Evolutionary conservation across 306 rosid species (phyloP), one percentile per base, ranked within the genome.

Genomic region (Lablab purpureus): DNA sequence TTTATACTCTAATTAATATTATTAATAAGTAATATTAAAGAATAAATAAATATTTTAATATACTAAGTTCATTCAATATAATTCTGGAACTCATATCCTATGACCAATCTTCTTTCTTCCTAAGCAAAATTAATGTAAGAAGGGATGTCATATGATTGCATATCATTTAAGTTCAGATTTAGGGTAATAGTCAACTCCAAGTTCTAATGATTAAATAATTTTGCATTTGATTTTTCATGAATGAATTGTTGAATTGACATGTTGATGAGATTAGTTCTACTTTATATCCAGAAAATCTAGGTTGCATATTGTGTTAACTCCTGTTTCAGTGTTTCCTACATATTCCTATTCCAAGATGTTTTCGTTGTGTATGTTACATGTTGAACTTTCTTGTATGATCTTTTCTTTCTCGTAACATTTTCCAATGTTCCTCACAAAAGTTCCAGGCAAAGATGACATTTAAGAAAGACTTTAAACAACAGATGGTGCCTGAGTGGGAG

Each of bases 401-500:
- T 14, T 14, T 25, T 10, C 17, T 63, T 32, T 27, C 13, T 25
- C 7, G 32, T 25, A 13, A 74, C 21, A 6, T 41, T 50, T 47
- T 49, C 74, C 67, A 58, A 59, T 68, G 34, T 66, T 74, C 22
- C 37, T 74, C n/a, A 50, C 56, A 46, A 67, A 45, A 73, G 19
- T 40, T 34, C 17, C 43, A n/a, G 43, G 56, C 55, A 82, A n/a
- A 71, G 59, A 89, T 88, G 94, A 91, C 90, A 49, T 91, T 83
- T 25, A 90, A 89, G 75, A 86, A 83, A 78, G 88, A 77, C 41
- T 91, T 89, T 21, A 86, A 86, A 72, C 81, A 76, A 62, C 84
- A 89, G 75, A 89, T 81, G 89, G 92, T 88, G 83, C 91, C 88
- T 1, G 92, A 89, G 72, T 91, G 97, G 97, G 87, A 77, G 51